Percentiles rank a stretch among this genome's conserved stretches.
These are phyloP conservation scores for Cercospora sojina DNA, from an alignment of 2,329 filamentous ascomycete genomes.

Conservation along the genomic window DNA sequence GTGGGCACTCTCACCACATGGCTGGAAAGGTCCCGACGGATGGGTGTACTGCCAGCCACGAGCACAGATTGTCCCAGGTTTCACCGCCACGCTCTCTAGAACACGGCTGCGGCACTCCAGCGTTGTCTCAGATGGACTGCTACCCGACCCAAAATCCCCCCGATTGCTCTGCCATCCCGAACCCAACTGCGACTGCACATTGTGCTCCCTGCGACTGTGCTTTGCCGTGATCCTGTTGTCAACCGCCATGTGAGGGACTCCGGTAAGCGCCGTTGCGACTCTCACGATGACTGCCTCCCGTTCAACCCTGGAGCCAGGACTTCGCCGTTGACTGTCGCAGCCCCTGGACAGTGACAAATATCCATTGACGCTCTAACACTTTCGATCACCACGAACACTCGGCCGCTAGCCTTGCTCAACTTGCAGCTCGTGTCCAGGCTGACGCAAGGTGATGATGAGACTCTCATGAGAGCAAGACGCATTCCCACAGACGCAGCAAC, in stretches of 20 bases:
- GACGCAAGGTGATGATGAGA: neutral
- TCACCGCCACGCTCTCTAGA: conserved; percentile 1
- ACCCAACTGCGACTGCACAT: neutral
- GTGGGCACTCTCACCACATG: neutral
- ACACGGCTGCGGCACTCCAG: conserved; percentile 5
- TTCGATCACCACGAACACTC: neutral
- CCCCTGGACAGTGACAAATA: neutral
- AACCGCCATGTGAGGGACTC: neutral
- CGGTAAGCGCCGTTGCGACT: neutral
- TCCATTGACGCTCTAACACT: neutral
- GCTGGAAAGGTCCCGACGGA: neutral
- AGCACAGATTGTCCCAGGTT: conserved; percentile 9
- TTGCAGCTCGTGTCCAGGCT: neutral
- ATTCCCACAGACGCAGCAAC: neutral
- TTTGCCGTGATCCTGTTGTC: neutral
- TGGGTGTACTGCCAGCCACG: conserved; percentile 5
- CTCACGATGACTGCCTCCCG: neutral
- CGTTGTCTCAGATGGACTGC: conserved; percentile 6
- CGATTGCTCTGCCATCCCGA: neutral
- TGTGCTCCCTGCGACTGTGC: neutral
- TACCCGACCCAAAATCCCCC: neutral
- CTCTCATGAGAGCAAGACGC: neutral
- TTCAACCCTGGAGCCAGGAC: neutral
- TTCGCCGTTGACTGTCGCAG: neutral
- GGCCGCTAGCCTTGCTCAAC: neutral